Evolutionary conservation across 495 filamentous ascomycete species (phyloP).

Genomic region (Clohesyomyces aquaticus): DNA sequence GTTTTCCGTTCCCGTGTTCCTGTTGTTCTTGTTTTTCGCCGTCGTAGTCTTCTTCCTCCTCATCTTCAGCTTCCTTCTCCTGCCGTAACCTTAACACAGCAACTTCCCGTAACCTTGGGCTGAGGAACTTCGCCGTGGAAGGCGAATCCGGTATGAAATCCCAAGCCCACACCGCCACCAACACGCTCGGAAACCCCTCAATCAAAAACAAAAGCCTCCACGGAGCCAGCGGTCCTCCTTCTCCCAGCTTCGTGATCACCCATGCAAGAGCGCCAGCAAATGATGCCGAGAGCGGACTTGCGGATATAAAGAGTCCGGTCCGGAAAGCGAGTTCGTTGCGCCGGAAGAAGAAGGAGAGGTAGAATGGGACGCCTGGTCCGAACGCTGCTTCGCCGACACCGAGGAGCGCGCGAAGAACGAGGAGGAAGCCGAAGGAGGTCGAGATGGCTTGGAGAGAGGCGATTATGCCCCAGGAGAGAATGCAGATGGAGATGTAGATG

Average conservation of each 20-base stretch:
- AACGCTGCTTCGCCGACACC: slow-evolving; percentile 47
- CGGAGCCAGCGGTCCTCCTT: slow-evolving; percentile 61
- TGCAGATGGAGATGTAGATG: slow-evolving; percentile 58
- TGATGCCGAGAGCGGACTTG: slow-evolving; percentile 78
- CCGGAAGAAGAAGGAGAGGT: slow-evolving; percentile 85
- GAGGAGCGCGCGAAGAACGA: slow-evolving; percentile 34
- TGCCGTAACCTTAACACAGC: slow-evolving; percentile 64
- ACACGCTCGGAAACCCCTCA: slow-evolving; percentile 75
- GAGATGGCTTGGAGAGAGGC: slow-evolving; percentile 67
- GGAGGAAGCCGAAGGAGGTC: slow-evolving; percentile 50
- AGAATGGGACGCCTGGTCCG: slow-evolving; percentile 64
- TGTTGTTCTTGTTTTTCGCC: slow-evolving; percentile 23
- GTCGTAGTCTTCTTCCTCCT: slow-evolving; percentile 57
- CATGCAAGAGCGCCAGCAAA: slow-evolving; percentile 85
- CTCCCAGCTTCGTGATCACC: slow-evolving; percentile 74
- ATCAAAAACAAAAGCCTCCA: slow-evolving; percentile 86
- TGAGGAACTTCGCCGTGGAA: slow-evolving; percentile 69
- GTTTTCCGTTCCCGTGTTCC: slow-evolving; percentile 38
- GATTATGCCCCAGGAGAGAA: slow-evolving; percentile 67
- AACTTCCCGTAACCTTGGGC: slow-evolving; percentile 68
- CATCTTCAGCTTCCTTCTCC: slow-evolving; percentile 63
- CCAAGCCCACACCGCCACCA: slow-evolving; percentile 67
- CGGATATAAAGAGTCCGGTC: slow-evolving; percentile 76
- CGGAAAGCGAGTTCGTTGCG: slow-evolving; percentile 78
- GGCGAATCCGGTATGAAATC: slow-evolving; percentile 74